Evolutionary conservation across 345 rosid genomes (phyloP).

Genomic region (Rubroshorea leprosula): DNA sequence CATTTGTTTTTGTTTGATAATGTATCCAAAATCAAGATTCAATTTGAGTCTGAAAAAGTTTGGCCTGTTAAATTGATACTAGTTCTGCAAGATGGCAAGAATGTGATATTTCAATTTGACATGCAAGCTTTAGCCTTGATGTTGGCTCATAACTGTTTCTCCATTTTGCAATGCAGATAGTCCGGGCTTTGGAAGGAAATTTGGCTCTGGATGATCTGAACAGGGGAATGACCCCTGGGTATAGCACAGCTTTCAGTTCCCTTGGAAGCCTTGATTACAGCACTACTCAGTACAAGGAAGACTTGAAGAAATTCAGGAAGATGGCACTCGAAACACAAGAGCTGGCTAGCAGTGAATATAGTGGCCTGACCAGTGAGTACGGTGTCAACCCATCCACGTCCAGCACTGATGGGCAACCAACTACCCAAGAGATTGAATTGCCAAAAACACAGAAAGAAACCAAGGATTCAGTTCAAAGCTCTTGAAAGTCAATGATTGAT

Average conservation of each 20-base stretch:
- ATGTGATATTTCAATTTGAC: not conserved
- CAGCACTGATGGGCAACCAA: slow-evolving; percentile 53
- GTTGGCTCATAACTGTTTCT: slow-evolving; percentile 3
- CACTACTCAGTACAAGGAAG: slow-evolving; percentile 57
- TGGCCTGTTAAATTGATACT: slow-evolving; percentile 3
- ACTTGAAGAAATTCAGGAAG: slow-evolving; percentile 60
- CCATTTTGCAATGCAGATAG: slow-evolving; percentile 40
- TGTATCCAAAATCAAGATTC: not conserved
- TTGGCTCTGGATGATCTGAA: slow-evolving; percentile 53
- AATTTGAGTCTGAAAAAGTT: not conserved
- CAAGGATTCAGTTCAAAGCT: slow-evolving; percentile 6
- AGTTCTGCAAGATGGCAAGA: not conserved
- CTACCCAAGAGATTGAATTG: slow-evolving; percentile 40
- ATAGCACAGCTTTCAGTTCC: slow-evolving; percentile 37
- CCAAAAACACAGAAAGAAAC: slow-evolving; percentile 25
- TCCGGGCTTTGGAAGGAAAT: slow-evolving; percentile 80
- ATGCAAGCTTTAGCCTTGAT: not conserved
- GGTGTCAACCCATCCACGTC: slow-evolving; percentile 50
- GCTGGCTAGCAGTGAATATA: slow-evolving; percentile 42
- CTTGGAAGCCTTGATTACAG: slow-evolving; percentile 60
- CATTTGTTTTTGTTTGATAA: not conserved
- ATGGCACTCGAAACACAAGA: slow-evolving; percentile 62
- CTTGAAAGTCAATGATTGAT: not conserved
- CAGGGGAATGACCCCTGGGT: slow-evolving; percentile 48
- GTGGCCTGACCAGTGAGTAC: slow-evolving; percentile 49